Base-by-base conservation (phyloP, 2,329 filamentous ascomycete species). In the Rutstroemia sp. region DNA sequence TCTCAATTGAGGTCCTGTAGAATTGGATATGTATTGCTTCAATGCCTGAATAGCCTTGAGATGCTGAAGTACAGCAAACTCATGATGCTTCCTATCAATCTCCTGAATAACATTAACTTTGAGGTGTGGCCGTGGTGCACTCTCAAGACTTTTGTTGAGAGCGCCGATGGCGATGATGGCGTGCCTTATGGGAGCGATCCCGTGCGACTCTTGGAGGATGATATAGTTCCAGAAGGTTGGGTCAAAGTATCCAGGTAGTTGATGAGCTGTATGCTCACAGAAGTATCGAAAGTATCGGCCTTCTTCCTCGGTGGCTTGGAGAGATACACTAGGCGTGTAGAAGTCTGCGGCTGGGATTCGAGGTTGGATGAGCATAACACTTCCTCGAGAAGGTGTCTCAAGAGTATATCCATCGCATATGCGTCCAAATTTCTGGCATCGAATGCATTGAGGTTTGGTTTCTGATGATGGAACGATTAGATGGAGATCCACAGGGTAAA, bases 121-220 rank as follows among this genome's bases (percentile, higher is more conserved):
- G 51, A 65, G 58, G 56, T 53, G 49, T 10, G 63, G 55, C 1
- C 65, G 62, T 9, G 62, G 63, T 10, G 69, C 64, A 38, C 40
- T 58, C 63, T 84, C 81, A 4, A 86, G 67, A 2, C 82, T 84
- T 67, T 84, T 84, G 67, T 86, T 85, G 25, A 88, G 71, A 3
- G 83, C 82, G 16, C 82, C 84, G 4, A 88, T 73, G 4, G 84
- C 84, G 30, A 87, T 76, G n/a, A 86, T 81, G 12, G 83, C 81
- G 66, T 87, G 81, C 12, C 80, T 79, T 58, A 88, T 81, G 25
- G 84, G 75, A 7, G 76, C 70, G 61, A 84, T 78, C 4, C 74
- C 73, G 58, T 86, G 80, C 54, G 81, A 84, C 66, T 84, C 82
- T 61, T 82, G 80, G 10, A 86, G 68, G 5, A 87, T 82, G 16